Percentiles rank a stretch among this genome's conserved stretches.
These are phyloP conservation scores for Tetragonia tetragonoides DNA, from an alignment of 148 eudicot genomes.

Conservation along the genomic window DNA sequence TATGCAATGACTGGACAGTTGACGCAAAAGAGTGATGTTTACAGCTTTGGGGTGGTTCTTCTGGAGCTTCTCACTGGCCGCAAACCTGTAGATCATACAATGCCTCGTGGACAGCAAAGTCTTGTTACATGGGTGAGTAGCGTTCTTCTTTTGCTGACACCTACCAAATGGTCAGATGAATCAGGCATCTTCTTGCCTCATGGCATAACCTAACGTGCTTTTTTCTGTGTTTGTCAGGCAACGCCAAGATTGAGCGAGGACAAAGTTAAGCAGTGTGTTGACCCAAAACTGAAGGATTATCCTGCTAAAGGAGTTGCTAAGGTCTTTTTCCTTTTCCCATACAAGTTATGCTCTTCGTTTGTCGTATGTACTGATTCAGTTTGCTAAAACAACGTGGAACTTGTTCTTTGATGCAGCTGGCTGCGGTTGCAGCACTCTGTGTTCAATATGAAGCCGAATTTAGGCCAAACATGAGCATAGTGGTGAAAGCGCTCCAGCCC, in stretches of 20 bases:
- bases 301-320: slow-evolving; percentile 75
- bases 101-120: slow-evolving; percentile 83
- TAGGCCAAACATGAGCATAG: slow-evolving; percentile 79
- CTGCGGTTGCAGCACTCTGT: slow-evolving; percentile 77
- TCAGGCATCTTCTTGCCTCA: neutral
- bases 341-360: neutral
- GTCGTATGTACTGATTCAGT: neutral
- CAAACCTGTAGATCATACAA: slow-evolving; percentile 68
- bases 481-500: slow-evolving; percentile 73
- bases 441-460: slow-evolving; percentile 78
- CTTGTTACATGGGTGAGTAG: slow-evolving; percentile 65
- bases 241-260: slow-evolving; percentile 82
- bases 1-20: slow-evolving; percentile 76
- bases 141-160: neutral
- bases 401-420: slow-evolving; percentile 44
- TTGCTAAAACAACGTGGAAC: neutral
- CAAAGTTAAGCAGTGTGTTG: slow-evolving; percentile 83
- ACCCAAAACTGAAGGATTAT: slow-evolving; percentile 65
- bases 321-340: slow-evolving; percentile 16
- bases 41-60: slow-evolving; percentile 75
- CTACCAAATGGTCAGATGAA: neutral
- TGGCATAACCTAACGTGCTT: neutral
- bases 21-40: slow-evolving; percentile 71
- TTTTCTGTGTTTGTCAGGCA: slow-evolving; percentile 30
- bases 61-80: slow-evolving; percentile 69